Evolutionary conservation across 169 alveolate genomes (phyloP).

Genomic region (Theileria sp.): DNA sequence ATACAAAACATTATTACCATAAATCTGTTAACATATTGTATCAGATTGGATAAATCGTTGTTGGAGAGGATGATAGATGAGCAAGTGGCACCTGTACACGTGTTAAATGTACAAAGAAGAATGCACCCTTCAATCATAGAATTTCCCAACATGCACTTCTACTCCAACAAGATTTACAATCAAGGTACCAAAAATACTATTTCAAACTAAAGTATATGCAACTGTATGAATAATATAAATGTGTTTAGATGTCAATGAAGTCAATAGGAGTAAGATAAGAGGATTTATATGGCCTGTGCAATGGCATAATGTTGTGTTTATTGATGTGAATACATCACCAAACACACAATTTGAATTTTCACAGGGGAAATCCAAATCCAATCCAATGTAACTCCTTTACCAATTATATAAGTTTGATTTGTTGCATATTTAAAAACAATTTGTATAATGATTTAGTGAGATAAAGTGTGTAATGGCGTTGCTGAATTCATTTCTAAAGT

Average conservation of each 20-base stretch:
- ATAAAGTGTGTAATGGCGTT: slow-evolving; percentile 43
- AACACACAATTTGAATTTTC: slow-evolving; percentile 69
- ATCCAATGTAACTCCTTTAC: slow-evolving; percentile 56
- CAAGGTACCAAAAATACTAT: slow-evolving; percentile 37
- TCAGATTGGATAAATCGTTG: slow-evolving; percentile 82
- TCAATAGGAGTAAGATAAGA: slow-evolving; percentile 49
- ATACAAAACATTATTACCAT: neutral
- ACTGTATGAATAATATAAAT: neutral
- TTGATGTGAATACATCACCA: slow-evolving; percentile 69
- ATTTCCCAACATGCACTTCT: slow-evolving; percentile 89
- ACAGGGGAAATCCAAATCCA: slow-evolving; percentile 71
- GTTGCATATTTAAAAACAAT: too few relatives aligned
- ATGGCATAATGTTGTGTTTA: slow-evolving; percentile 53
- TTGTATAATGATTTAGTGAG: slow-evolving; percentile 59
- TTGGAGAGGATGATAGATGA: slow-evolving; percentile 83
- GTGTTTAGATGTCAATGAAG: slow-evolving; percentile 31
- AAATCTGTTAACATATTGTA: slow-evolving; percentile 6
- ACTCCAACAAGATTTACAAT: slow-evolving; percentile 74
- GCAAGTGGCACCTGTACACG: slow-evolving; percentile 71
- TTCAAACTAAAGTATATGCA: neutral
- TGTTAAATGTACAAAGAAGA: slow-evolving; percentile 90
- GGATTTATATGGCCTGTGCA: slow-evolving; percentile 73
- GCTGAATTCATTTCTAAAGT: slow-evolving; percentile 57
- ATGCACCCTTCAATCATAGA: slow-evolving; percentile 95
- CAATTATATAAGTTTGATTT: neutral